Evolutionary conservation across 164 flowering plant species (phyloP).

Genomic region (Tetracentron sinense): DNA sequence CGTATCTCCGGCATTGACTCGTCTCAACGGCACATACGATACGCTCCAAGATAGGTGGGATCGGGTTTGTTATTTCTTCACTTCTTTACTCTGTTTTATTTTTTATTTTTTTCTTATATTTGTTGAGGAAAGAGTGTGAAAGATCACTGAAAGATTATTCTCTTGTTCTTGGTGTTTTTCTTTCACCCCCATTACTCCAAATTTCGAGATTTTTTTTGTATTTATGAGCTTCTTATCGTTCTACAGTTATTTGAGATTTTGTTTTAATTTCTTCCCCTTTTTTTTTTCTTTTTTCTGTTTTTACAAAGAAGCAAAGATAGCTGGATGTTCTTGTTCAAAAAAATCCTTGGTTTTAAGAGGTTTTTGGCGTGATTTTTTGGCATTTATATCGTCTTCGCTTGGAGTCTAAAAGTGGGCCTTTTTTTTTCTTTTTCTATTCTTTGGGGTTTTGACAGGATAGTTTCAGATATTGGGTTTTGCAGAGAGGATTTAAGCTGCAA

Average conservation of each 20-base stretch:
- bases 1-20: constrained; percentile 40
- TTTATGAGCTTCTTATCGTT: not conserved
- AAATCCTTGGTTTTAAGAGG: not conserved
- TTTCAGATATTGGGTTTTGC: constrained; percentile 1
- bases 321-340: not conserved
- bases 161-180: not conserved
- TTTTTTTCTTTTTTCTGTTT: not conserved
- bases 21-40: constrained; percentile 18
- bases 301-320: not conserved
- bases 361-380: not conserved
- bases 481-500: not conserved
- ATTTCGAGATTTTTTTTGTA: not conserved
- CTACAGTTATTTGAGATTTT: not conserved
- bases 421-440: not conserved
- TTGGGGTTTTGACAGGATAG: not conserved
- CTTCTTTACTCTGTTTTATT: not conserved
- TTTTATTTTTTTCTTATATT: too few relatives aligned
- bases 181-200: not conserved
- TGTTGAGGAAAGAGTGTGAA: not conserved
- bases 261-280: not conserved
- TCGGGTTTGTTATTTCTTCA: not conserved
- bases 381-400: not conserved
- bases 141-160: not conserved
- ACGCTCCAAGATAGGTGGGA: not conserved
- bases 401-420: not conserved